phyloP scores from a whole-genome alignment of 306 rosid species.

The Rubus parviflorus region DNA sequence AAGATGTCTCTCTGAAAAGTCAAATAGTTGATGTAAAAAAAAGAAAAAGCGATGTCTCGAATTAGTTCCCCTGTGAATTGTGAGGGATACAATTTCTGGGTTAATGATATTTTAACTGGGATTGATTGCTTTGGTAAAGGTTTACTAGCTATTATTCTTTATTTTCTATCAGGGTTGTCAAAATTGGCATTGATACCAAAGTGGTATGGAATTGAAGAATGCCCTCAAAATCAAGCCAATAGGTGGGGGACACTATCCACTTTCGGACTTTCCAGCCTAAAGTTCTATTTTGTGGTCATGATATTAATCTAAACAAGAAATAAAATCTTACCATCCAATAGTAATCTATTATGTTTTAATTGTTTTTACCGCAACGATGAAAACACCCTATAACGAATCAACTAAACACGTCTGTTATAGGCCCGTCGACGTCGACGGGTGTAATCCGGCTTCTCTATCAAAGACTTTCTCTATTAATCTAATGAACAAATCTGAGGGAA shows the following conservation, averaged over 20 bases:
- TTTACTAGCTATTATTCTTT: background rate
- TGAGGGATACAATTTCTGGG: background rate
- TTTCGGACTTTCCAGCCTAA: background rate
- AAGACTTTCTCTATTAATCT: background rate
- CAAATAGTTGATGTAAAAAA: background rate
- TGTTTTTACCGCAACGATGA: too few species aligned
- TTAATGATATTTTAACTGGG: background rate
- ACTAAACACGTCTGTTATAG: too few species aligned
- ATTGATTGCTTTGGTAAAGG: background rate
- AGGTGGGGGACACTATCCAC: background rate
- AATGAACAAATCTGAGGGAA: background rate
- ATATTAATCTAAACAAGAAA: background rate
- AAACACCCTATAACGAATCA: too few species aligned
- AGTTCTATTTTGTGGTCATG: background rate
- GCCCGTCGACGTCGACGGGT: too few species aligned
- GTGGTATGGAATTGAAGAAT: background rate
- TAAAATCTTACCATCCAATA: too few species aligned
- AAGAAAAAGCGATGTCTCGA: too few species aligned
- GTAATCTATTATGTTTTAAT: too few species aligned
- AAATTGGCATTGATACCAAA: background rate
- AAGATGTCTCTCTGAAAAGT: background rate
- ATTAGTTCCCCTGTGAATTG: background rate
- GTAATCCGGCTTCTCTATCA: background rate
- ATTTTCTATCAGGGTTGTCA: background rate
- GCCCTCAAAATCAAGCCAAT: background rate